Percentiles rank a stretch among this genome's conserved stretches.
phyloP scores from a whole-genome alignment of 2,329 filamentous ascomycete species.

The Elsinoe fawcettii region DNA sequence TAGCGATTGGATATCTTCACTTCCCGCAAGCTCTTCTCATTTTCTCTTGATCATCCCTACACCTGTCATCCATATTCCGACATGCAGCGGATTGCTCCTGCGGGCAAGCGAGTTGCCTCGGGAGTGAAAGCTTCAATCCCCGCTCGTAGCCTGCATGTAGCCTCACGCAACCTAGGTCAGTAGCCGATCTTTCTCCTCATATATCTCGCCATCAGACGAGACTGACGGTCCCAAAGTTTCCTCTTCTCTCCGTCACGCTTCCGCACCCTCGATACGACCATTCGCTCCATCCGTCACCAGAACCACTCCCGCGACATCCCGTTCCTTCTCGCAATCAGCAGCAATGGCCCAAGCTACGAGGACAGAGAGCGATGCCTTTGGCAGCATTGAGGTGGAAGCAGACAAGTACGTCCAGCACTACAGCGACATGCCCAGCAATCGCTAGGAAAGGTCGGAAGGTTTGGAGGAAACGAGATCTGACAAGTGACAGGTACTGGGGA shows the following conservation, averaged over 20 bases:
- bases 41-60: not conserved
- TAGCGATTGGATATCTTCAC: not conserved
- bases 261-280: not conserved
- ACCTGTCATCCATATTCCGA: not conserved
- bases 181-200: slow-evolving; percentile 1
- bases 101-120: slow-evolving; percentile 13
- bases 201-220: not conserved
- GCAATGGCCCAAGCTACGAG: slow-evolving; percentile 46
- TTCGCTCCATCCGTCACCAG: not conserved
- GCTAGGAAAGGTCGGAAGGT: not conserved
- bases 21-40: not conserved
- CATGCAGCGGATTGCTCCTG: slow-evolving; percentile 9
- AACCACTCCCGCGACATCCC: not conserved
- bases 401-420: slow-evolving; percentile 50
- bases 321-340: slow-evolving; percentile 9
- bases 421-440: not conserved
- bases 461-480: not conserved
- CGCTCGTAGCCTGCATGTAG: slow-evolving; percentile 10
- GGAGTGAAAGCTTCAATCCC: slow-evolving; percentile 15
- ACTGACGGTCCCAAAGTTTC: not conserved
- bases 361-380: slow-evolving; percentile 95
- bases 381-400: slow-evolving; percentile 81
- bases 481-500: slow-evolving; percentile 67
- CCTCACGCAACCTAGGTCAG: slow-evolving; percentile 7
- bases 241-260: not conserved